Evolutionary conservation across 2,329 filamentous ascomycete species (phyloP).

Genomic region (Pseudogymnoascus sp.): DNA sequence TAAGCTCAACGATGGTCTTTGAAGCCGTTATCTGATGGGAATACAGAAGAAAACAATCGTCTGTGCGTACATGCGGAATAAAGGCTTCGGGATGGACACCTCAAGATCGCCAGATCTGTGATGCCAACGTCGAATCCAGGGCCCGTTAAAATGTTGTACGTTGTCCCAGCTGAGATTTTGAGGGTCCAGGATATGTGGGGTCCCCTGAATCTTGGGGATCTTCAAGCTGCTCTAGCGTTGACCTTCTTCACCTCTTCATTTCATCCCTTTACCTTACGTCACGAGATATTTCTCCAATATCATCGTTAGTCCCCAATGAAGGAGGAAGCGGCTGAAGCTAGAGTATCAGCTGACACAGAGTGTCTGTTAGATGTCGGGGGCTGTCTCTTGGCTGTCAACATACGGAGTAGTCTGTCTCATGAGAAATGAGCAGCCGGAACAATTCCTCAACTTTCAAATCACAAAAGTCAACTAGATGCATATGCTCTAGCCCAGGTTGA

Average conservation of each 20-base stretch:
- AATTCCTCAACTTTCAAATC: constrained; percentile 5
- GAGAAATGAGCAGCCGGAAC: constrained; percentile 2
- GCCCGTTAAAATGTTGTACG: not conserved
- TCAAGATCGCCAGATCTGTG: constrained; percentile 1
- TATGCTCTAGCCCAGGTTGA: not conserved
- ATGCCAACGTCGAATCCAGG: constrained; percentile 5
- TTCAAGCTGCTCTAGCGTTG: not conserved
- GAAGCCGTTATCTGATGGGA: not conserved
- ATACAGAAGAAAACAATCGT: not conserved
- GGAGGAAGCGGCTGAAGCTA: not conserved
- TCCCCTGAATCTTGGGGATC: not conserved
- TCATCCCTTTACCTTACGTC: not conserved
- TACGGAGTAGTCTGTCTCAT: not conserved
- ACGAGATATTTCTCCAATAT: not conserved
- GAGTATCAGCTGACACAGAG: constrained; percentile 4
- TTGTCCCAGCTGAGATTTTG: not conserved
- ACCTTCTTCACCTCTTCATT: not conserved
- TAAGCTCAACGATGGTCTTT: not conserved
- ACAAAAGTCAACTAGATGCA: constrained; percentile 1
- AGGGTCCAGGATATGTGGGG: constrained; percentile 3
- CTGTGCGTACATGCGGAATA: not conserved
- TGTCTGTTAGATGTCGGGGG: not conserved
- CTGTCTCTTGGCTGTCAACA: not conserved
- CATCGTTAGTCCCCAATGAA: not conserved
- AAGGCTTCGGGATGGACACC: not conserved